These are phyloP conservation scores for Sesbania bispinosa DNA, from an alignment of 306 rosid species.

Conservation along the genomic window DNA sequence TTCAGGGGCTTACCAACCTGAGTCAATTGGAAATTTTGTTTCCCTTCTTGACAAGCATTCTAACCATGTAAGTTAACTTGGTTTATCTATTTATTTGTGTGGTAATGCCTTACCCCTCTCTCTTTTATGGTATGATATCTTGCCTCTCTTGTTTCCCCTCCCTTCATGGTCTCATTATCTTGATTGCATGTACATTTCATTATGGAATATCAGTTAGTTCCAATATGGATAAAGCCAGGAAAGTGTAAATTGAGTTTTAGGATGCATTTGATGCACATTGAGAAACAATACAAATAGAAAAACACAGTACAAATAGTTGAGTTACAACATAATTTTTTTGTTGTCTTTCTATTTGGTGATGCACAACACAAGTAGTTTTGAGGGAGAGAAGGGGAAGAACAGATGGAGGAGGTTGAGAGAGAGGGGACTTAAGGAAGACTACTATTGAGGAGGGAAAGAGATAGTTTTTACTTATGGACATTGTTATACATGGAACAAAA, in stretches of 20 bases:
- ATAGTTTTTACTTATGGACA: too few relatives aligned
- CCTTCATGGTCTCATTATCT: background rate
- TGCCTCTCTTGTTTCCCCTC: constrained; percentile 8
- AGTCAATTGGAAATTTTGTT: constrained; percentile 71
- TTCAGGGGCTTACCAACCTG: constrained; percentile 57
- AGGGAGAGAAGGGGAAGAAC: too few relatives aligned
- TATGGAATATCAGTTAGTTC: background rate
- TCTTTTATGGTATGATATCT: background rate
- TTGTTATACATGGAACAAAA: too few relatives aligned
- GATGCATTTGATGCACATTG: too few relatives aligned
- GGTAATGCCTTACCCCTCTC: background rate
- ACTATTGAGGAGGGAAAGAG: too few relatives aligned
- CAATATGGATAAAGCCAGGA: background rate
- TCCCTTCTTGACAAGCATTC: constrained; percentile 77
- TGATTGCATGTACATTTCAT: background rate
- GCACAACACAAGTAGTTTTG: too few relatives aligned
- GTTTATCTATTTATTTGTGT: background rate
- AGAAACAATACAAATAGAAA: too few relatives aligned
- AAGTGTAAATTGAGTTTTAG: background rate
- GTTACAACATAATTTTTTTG: too few relatives aligned
- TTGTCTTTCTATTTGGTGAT: too few relatives aligned
- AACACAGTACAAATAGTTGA: too few relatives aligned
- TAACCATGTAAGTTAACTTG: constrained; percentile 66
- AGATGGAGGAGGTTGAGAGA: too few relatives aligned
- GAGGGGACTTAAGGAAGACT: too few relatives aligned